Evolutionary conservation across 805 yeast genomes (phyloP), one percentile per base, ranked within the genome.

Genomic region (Candida chilensis): DNA sequence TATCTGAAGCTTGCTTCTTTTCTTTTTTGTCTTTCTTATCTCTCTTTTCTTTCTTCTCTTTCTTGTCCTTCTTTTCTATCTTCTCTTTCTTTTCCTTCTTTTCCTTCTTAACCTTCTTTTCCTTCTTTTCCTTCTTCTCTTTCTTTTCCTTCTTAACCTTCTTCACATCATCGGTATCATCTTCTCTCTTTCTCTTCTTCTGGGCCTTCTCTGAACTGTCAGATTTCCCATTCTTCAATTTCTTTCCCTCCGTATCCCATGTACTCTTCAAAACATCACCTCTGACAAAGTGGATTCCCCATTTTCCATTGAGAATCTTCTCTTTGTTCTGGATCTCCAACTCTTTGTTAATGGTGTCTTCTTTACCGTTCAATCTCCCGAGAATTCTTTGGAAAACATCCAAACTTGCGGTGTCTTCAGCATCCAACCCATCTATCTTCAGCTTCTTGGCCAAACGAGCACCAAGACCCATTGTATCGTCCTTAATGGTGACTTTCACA

Each of bases 311-410:
- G n/a, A 85, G 62, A 20, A 86, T 77, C 29, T 73, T 73, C 15
- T 79, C 80, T 35, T 67, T 66, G 41, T 84, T 66, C 45, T 78
- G 78, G 39, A 73, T 64, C 24, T 83, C 90, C 39, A 85, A 54
- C 45, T 77, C 88, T 36, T 72, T 60, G 33, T 60, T 59, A 16
- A 82, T 70, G 33, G 66, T 70, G 20, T 74, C 81, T 45, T 80
- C 90, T 41, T 77, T 81, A 28, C 96, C 96, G 50, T 90, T 90
- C 37, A 90, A 66, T 48, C 87, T 71, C 8, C 96, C 96, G 37
- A 90, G 61, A 27, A 90, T 71, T 42, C 94, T 69, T 59, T 90
- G 98, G 50, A 92, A 90, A 3, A 81, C 95, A 52, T 92, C 97
- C 25, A 90, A 64, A 3, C 96, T 96, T 8, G 87, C 82, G 40